Conservation (phyloP, 257 asterid species). For the Orobanche coerulescens region DNA sequence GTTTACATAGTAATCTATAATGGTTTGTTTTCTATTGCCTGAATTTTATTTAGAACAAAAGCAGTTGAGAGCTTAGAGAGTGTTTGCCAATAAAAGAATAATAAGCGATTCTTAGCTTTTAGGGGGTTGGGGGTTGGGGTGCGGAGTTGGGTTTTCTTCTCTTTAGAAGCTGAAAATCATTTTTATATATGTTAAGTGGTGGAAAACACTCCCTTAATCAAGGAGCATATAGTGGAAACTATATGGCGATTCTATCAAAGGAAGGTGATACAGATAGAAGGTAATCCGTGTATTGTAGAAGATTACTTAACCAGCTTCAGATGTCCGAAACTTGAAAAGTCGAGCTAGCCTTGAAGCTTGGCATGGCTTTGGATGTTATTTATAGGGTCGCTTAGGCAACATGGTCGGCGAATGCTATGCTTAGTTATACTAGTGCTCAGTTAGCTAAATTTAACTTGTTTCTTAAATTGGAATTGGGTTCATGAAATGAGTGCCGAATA, state of each 20-base stretch:
- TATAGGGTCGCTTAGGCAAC: neutral
- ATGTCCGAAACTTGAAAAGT: neutral
- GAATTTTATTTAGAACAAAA: neutral
- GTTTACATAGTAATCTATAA: neutral
- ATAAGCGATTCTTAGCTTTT: no score
- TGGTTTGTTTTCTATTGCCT: slow-evolving; percentile 7
- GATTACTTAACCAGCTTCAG: neutral
- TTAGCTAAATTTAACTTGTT: neutral
- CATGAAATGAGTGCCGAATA: neutral
- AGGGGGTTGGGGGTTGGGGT: no score
- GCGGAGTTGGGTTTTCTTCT: no score
- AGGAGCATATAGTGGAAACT: no score
- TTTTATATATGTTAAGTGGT: no score
- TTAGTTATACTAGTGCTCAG: neutral
- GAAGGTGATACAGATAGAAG: neutral
- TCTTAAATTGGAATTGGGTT: neutral
- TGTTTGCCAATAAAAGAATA: no score
- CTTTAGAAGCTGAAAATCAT: no score
- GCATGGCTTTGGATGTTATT: neutral
- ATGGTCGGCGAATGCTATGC: neutral
- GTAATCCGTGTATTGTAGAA: neutral
- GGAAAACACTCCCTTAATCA: no score
- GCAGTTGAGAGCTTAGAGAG: neutral
- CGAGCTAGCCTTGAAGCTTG: neutral
- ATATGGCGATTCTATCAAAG: neutral